Conservation (phyloP, 805 yeast species). For the Torulaspora gathmanii region DNA sequence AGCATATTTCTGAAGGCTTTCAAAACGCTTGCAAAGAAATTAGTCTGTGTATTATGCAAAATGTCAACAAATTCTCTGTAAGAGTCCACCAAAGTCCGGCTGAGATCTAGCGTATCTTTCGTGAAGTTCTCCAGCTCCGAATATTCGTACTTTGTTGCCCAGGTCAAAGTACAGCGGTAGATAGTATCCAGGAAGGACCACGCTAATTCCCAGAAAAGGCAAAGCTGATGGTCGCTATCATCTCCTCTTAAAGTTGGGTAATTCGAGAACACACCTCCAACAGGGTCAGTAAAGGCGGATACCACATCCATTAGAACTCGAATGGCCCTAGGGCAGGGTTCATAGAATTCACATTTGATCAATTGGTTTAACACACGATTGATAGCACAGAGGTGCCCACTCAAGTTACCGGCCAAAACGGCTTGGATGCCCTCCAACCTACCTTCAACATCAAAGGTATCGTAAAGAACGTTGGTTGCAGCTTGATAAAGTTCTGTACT, state of each 20-base stretch:
- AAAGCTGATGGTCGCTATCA: constrained; percentile 32
- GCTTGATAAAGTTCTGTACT: constrained; percentile 55
- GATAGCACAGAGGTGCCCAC: constrained; percentile 46
- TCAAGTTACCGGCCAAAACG: constrained; percentile 44
- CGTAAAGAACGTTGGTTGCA: constrained; percentile 66
- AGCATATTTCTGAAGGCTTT: constrained; percentile 63
- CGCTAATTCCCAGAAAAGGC: constrained; percentile 56
- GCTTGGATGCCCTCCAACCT: constrained; percentile 69
- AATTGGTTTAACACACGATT: constrained; percentile 44
- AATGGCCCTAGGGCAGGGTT: constrained; percentile 72
- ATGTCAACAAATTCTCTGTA: constrained; percentile 47
- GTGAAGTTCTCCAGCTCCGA: constrained; percentile 71
- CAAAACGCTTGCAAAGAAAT: constrained; percentile 51
- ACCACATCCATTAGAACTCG: constrained; percentile 71
- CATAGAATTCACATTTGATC: constrained; percentile 48
- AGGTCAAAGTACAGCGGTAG: constrained; percentile 58
- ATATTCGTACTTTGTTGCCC: constrained; percentile 66
- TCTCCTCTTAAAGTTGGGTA: constrained; percentile 23
- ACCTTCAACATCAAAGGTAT: constrained; percentile 74
- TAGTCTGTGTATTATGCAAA: constrained; percentile 33
- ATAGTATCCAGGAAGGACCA: constrained; percentile 74
- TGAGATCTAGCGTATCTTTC: constrained; percentile 76
- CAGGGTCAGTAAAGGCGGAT: constrained; percentile 58
- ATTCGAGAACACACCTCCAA: constrained; percentile 49
- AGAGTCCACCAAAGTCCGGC: constrained; percentile 63